Percentiles rank a stretch among this genome's conserved stretches.
Conservation (phyloP, 73 alveolate genomes). For the Paramecium primaurelia region DNA sequence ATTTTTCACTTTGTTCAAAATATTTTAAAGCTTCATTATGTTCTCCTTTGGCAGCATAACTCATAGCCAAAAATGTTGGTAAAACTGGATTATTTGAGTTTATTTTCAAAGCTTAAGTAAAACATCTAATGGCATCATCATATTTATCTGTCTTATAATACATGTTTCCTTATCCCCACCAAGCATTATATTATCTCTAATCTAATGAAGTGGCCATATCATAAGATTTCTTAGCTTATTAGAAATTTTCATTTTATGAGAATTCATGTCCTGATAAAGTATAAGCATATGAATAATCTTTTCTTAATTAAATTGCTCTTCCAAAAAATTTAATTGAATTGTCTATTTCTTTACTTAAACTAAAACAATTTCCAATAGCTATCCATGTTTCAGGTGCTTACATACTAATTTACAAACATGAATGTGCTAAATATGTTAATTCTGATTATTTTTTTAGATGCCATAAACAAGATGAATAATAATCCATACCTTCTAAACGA, state of each 20-base stretch:
- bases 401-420: constrained; percentile 73
- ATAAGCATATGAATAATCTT: constrained; percentile 89
- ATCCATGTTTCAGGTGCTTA: constrained; percentile 97
- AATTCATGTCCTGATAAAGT: constrained; percentile 95
- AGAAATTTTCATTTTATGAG: constrained; percentile 90
- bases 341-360: constrained; percentile 93
- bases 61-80: constrained; percentile 90
- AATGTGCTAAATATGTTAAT: constrained; percentile 80
- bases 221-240: constrained; percentile 85
- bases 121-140: constrained; percentile 81
- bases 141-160: constrained; percentile 91
- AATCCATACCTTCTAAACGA: constrained; percentile 90
- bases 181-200: constrained; percentile 95
- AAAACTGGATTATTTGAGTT: constrained; percentile 87
- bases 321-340: constrained; percentile 91
- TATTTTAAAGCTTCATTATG: constrained; percentile 79
- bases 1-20: constrained; percentile 78
- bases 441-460: constrained; percentile 93
- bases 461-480: constrained; percentile 95
- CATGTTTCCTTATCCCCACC: constrained; percentile 98
- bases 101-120: constrained; percentile 77
- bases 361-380: constrained; percentile 92
- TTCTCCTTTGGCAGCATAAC: constrained; percentile 80
- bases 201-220: constrained; percentile 83
- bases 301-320: constrained; percentile 89